Evolutionary conservation across 1,284 basidiomycete genomes (phyloP).

Genomic region (Golubevia sp.): DNA sequence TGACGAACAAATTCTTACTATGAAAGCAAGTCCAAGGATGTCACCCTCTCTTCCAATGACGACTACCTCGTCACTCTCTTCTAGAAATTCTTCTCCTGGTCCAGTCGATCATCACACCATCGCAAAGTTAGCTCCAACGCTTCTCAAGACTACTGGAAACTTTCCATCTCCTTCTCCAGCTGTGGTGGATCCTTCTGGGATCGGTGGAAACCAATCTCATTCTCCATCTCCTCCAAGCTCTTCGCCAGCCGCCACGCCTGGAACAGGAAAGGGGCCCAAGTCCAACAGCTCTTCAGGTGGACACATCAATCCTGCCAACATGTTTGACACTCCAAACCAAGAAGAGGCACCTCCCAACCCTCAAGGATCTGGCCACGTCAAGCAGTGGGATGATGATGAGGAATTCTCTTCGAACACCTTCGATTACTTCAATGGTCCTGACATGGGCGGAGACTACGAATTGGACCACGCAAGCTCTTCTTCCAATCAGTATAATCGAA

Average conservation of each 20-base stretch:
- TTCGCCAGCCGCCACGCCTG: background rate
- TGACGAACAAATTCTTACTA: conserved; percentile 7
- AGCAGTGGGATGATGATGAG: conserved; percentile 47
- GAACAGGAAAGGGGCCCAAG: background rate
- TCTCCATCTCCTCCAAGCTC: background rate
- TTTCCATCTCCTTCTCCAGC: conserved; percentile 42
- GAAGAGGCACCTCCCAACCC: too few relatives aligned
- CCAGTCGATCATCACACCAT: conserved; percentile 22
- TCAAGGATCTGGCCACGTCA: background rate
- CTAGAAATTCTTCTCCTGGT: conserved; percentile 7
- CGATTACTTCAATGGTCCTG: conserved; percentile 48
- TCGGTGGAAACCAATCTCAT: conserved; percentile 3
- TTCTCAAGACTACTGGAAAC: conserved; percentile 47
- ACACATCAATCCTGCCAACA: too few relatives aligned
- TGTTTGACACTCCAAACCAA: too few relatives aligned
- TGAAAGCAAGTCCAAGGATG: conserved; percentile 19
- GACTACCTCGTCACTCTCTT: background rate
- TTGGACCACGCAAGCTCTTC: too few relatives aligned
- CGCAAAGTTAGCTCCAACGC: conserved; percentile 54
- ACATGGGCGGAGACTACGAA: conserved; percentile 10
- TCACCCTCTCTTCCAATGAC: conserved; percentile 9
- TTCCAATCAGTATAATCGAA: too few relatives aligned
- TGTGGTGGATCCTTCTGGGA: conserved; percentile 48
- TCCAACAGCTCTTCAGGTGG: background rate
- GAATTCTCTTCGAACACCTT: conserved; percentile 34